Conservation (phyloP, 768 basidiomycete genomes). For the Boletus vinaceobasis region DNA sequence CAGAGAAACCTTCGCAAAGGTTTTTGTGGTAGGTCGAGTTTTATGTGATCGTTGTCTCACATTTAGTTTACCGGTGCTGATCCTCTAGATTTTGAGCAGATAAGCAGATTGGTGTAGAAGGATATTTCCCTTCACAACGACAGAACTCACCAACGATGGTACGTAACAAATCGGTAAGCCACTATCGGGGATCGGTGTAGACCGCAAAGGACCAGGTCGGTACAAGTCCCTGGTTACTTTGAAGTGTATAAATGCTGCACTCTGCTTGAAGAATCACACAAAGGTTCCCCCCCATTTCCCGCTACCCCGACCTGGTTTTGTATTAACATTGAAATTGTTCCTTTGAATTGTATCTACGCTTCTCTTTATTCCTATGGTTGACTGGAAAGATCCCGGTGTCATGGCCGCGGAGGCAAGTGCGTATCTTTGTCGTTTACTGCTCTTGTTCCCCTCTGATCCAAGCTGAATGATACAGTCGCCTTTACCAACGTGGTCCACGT, state of each 20-base stretch:
- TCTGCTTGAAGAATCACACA: conserved; percentile 3
- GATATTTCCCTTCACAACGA: not conserved
- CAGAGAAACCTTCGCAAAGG: not conserved
- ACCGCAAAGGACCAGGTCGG: conserved; percentile 4
- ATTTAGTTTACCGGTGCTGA: not conserved
- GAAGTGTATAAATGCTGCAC: conserved; percentile 19
- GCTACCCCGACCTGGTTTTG: conserved; percentile 6
- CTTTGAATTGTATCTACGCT: conserved; percentile 10
- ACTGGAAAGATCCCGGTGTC: conserved; percentile 23
- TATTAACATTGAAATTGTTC: conserved; percentile 1
- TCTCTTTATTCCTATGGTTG: conserved; percentile 21
- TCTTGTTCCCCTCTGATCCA: not conserved
- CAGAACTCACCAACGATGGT: conserved; percentile 1
- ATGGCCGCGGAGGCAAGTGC: conserved; percentile 23
- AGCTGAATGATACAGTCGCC: conserved; percentile 37
- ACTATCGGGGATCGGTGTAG: conserved; percentile 7
- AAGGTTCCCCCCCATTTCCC: conserved; percentile 1
- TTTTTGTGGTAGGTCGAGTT: not conserved
- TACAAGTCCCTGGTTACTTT: conserved; percentile 24
- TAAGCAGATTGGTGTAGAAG: not conserved
- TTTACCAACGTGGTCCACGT: conserved; percentile 59
- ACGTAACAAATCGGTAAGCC: conserved; percentile 17
- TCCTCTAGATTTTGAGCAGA: not conserved
- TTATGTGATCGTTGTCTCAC: not conserved
- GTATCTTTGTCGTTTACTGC: conserved; percentile 4